Conservation (phyloP, 176 grass and related monocot species). For the Oryza meyeriana region DNA sequence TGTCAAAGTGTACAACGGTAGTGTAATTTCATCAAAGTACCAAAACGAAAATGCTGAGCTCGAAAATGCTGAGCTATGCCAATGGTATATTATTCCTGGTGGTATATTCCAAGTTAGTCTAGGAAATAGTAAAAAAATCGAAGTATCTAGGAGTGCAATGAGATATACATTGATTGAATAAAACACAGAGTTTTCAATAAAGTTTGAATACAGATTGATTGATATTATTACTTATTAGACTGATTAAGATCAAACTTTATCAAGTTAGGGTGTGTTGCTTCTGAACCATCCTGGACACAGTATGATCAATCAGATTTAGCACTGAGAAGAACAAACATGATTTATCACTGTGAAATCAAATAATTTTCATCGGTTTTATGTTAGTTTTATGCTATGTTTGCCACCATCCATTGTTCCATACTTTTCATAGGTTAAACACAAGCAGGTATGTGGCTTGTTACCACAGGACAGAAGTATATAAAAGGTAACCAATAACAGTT, state of each 20-base stretch:
- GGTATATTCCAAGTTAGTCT: background rate
- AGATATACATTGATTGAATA: background rate
- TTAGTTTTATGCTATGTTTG: too few species aligned
- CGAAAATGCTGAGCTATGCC: background rate
- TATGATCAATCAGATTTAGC: background rate
- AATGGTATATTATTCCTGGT: background rate
- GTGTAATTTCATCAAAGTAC: background rate
- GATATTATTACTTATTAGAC: background rate
- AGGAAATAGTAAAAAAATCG: background rate
- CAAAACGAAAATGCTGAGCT: background rate
- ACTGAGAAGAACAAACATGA: background rate
- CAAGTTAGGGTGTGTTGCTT: background rate
- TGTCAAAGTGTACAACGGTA: background rate
- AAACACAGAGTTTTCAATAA: background rate
- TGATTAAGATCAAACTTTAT: background rate
- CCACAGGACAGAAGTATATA: background rate
- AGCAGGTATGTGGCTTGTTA: background rate
- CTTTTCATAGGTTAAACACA: background rate
- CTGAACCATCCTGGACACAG: background rate
- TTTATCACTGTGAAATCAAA: background rate
- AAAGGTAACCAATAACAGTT: background rate
- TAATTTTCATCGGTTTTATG: background rate
- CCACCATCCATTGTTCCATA: background rate
- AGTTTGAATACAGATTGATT: background rate
- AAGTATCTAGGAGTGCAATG: conserved; percentile 1